These are phyloP conservation scores for Myriosclerotinia scirpicola DNA, from an alignment of 2,329 filamentous ascomycete genomes.

Conservation along the genomic window DNA sequence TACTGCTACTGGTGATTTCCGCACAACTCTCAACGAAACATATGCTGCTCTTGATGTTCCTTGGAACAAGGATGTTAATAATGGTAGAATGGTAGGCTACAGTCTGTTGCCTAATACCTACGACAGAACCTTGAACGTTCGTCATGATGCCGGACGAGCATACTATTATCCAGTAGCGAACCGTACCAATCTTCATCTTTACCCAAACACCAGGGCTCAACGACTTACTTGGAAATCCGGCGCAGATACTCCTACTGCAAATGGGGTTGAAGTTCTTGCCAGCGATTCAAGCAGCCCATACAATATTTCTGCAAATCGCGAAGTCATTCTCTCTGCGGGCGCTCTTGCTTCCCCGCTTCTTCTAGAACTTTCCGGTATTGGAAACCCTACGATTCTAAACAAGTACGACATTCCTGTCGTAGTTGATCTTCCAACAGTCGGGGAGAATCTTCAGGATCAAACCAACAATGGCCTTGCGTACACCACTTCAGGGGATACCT, in stretches of 20 bases:
- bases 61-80: slow-evolving; percentile 44
- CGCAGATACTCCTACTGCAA: slow-evolving; percentile 43
- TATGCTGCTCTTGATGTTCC: slow-evolving; percentile 42
- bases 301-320: slow-evolving; percentile 33
- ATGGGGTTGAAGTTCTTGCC: slow-evolving; percentile 32
- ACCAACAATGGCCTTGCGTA: slow-evolving; percentile 24
- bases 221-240: slow-evolving; percentile 24
- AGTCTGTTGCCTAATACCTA: slow-evolving; percentile 45
- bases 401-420: slow-evolving; percentile 23
- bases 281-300: slow-evolving; percentile 26
- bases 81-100: slow-evolving; percentile 45
- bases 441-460: slow-evolving; percentile 37
- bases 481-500: slow-evolving; percentile 32
- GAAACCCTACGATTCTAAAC: slow-evolving; percentile 29
- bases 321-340: slow-evolving; percentile 40
- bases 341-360: slow-evolving; percentile 38
- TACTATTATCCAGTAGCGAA: slow-evolving; percentile 45
- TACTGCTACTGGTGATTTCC: slow-evolving; percentile 40
- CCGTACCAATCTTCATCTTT: slow-evolving; percentile 43
- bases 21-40: slow-evolving; percentile 37
- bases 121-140: slow-evolving; percentile 42
- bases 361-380: slow-evolving; percentile 42
- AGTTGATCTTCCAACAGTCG: slow-evolving; percentile 29
- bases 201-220: slow-evolving; percentile 27
- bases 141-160: slow-evolving; percentile 46